Base-by-base conservation (phyloP, 345 rosid genomes). In the Brassica rapa region DNA sequence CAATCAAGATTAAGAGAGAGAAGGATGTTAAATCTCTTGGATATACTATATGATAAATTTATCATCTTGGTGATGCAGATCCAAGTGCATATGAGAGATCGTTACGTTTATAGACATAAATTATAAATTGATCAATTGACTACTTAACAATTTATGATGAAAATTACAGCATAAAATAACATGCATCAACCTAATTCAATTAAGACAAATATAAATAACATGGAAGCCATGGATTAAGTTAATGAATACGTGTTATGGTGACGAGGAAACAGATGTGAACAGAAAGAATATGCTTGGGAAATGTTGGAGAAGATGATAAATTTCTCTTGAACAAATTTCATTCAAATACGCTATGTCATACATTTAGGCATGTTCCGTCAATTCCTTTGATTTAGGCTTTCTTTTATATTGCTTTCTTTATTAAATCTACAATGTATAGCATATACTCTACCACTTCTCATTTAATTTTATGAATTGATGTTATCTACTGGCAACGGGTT, bases 1-100 rank as follows among this genome's bases (percentile, higher is more conserved):
- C 73, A 75, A 75, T 74, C 64, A 71, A 80, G 80, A 75, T 64
- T 69, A 70, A 80, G 83, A 78, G 77, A 78, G 81, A 78, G 72
- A 77, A 70, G 37, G 73, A 78, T 72, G 72, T 74, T 74, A 68
- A 79, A 69, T 80, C 78, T 62, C 60, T 68, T 37, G 78, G 75
- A 61, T 68, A 51, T 51, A 46, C 49, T 46, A 51, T 51, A 73
- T 80, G 71, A 68, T 80, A 80, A 79, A 79, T 71, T 80, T 71
- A 74, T 69, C 67, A 73, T 74, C 78, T 51, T 62, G 71, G 75
- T 74, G 82, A 80, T 79, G 79, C 79, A 74, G 82, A 74, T 74
- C 79, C 79, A 74, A 68, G 74, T 62, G 82, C 70, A 74, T 61
- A 79, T 62, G 51, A 60, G 70, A 80, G 66, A 60, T 74, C 70